Conservation (phyloP, 768 basidiomycete genomes). For the Scleroderma bovista region DNA sequence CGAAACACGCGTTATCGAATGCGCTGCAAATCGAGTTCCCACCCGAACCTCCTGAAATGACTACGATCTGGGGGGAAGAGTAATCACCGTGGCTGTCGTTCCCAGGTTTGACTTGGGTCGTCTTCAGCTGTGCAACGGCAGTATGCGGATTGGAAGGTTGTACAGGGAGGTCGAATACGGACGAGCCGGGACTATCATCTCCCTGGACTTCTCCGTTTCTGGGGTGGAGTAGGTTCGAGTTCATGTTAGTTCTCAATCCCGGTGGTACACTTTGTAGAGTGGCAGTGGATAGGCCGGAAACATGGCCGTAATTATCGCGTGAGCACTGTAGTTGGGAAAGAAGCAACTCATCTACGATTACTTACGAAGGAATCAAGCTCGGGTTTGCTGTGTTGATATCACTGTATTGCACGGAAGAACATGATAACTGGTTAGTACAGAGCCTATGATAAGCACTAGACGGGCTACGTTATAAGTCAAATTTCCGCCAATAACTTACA, state of each 20-base stretch:
- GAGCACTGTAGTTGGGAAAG: no score
- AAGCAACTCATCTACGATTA: no score
- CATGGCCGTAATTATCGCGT: no score
- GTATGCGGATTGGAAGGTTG: constrained; percentile 26
- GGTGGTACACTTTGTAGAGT: background rate
- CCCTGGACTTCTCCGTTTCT: constrained; percentile 4
- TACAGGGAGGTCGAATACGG: constrained; percentile 68
- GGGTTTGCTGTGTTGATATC: no score
- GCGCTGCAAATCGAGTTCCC: constrained; percentile 88
- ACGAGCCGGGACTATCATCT: constrained; percentile 57
- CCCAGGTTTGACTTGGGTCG: constrained; percentile 1
- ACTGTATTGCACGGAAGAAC: no score
- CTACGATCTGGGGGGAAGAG: constrained; percentile 45
- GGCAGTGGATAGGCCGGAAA: no score
- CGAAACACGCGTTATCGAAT: constrained; percentile 72
- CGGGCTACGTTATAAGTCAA: no score
- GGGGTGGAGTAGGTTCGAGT: constrained; percentile 9
- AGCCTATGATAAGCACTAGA: no score
- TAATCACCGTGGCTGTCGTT: constrained; percentile 1
- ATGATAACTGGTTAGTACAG: no score
- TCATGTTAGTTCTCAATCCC: constrained; percentile 5
- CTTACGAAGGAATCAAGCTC: no score
- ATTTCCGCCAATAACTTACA: no score
- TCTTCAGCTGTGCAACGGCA: constrained; percentile 9
- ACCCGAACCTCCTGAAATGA: constrained; percentile 92